A percentile compares a stretch with the other conserved stretches of the same genome.
Evolutionary conservation across 75 land plant species (phyloP).

Genomic region (Pinus albicaulis): DNA sequence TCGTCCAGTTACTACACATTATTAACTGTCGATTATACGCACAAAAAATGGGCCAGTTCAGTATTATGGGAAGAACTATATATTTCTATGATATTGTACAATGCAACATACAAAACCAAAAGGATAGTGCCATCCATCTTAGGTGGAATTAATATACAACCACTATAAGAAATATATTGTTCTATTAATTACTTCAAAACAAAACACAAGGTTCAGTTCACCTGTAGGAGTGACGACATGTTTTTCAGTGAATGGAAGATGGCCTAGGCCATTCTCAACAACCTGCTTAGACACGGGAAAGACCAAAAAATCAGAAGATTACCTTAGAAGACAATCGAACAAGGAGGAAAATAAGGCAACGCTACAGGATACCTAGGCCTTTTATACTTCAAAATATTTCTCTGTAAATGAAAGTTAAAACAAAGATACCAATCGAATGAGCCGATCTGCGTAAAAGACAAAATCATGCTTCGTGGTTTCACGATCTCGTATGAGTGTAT

Average conservation of each 20-base stretch:
- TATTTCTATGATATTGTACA: background rate
- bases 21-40: background rate
- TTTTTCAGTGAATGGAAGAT: constrained; percentile 90
- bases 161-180: background rate
- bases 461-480: constrained; percentile 86
- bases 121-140: background rate
- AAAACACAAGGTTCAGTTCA: background rate
- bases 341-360: too few species aligned
- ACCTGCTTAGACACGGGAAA: constrained; percentile 33
- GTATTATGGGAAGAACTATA: background rate
- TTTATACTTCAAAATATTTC: background rate
- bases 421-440: constrained; percentile 73
- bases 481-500: constrained; percentile 78
- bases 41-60: background rate
- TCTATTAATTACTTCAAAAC: background rate
- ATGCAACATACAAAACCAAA: background rate
- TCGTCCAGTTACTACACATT: too few species aligned
- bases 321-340: too few species aligned
- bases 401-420: background rate
- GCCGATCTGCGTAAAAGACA: constrained; percentile 74
- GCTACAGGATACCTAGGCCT: background rate
- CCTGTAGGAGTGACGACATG: constrained; percentile 89
- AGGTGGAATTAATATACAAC: background rate
- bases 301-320: too few species aligned
- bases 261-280: constrained; percentile 96